Conservation (phyloP, 768 basidiomycete genomes). For the Serendipita vermifera region DNA sequence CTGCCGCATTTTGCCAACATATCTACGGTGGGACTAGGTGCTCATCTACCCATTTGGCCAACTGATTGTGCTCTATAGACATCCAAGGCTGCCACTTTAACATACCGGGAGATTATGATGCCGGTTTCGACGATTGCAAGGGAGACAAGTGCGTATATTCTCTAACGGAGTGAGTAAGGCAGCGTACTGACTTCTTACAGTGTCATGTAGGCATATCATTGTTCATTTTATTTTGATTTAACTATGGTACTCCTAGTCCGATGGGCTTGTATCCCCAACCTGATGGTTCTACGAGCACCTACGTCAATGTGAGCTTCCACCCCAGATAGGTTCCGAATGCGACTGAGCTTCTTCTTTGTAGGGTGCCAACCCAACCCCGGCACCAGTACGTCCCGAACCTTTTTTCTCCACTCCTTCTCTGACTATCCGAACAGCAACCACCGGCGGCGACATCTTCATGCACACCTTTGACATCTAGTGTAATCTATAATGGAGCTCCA, state of each 20-base stretch:
- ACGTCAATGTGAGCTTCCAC: no score
- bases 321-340: no score
- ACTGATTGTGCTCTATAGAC: not conserved
- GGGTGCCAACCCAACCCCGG: no score
- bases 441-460: no score
- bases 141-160: conserved; percentile 28
- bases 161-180: not conserved
- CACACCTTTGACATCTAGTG: no score
- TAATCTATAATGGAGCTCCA: no score
- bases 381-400: no score
- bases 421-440: no score
- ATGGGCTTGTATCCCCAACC: not conserved
- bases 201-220: not conserved
- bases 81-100: conserved; percentile 20
- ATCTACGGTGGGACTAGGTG: conserved; percentile 42
- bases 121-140: conserved; percentile 34
- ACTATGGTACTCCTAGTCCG: no score
- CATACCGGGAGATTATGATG: conserved; percentile 32
- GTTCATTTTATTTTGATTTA: no score
- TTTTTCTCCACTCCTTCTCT: no score
- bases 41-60: conserved; percentile 33
- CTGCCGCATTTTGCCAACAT: conserved; percentile 46
- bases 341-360: no score
- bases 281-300: not conserved
- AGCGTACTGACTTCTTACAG: not conserved